A percentile compares a stretch with the other conserved stretches of the same genome.
phyloP scores from a whole-genome alignment of 2,329 filamentous ascomycete species.

The Penicillium sp. region DNA sequence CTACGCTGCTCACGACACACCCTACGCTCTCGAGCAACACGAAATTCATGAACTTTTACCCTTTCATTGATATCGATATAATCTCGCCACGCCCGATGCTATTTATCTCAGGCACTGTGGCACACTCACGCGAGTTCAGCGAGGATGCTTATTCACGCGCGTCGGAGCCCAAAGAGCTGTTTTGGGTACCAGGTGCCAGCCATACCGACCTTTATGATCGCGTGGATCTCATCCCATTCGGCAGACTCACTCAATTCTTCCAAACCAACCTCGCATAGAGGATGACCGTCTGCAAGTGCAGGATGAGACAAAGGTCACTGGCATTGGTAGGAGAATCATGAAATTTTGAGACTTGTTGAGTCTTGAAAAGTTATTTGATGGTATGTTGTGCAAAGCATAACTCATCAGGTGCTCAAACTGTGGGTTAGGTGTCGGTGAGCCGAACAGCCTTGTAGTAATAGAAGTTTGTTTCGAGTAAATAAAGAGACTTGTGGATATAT shows the following conservation, averaged over 20 bases:
- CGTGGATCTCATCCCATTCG: constrained; percentile 41
- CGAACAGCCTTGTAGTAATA: too few relatives aligned
- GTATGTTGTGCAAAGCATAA: too few relatives aligned
- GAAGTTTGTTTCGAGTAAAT: too few relatives aligned
- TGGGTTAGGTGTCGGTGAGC: too few relatives aligned
- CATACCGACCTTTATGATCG: constrained; percentile 47
- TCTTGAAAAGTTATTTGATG: too few relatives aligned
- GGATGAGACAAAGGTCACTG: too few relatives aligned
- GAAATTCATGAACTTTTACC: constrained; percentile 38
- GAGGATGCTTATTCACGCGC: constrained; percentile 31
- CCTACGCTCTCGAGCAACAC: constrained; percentile 34
- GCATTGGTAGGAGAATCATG: too few relatives aligned
- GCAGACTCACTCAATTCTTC: constrained; percentile 34
- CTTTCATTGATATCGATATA: constrained; percentile 29
- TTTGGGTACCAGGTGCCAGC: constrained; percentile 38
- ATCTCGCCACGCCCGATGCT: constrained; percentile 32
- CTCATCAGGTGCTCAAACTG: too few relatives aligned
- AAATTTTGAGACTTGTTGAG: too few relatives aligned
- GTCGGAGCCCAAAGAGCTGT: constrained; percentile 43
- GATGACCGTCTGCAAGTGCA: too few relatives aligned
- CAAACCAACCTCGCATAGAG: constrained; percentile 13
- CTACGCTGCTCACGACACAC: constrained; percentile 34
- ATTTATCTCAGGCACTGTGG: constrained; percentile 29
- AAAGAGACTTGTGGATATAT: too few relatives aligned
- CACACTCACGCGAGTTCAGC: constrained; percentile 31